Evolutionary conservation across 192 early-diverging fungal species (phyloP), one percentile per base, ranked within the genome.

Genomic region (Dimargaris cristalligena): DNA sequence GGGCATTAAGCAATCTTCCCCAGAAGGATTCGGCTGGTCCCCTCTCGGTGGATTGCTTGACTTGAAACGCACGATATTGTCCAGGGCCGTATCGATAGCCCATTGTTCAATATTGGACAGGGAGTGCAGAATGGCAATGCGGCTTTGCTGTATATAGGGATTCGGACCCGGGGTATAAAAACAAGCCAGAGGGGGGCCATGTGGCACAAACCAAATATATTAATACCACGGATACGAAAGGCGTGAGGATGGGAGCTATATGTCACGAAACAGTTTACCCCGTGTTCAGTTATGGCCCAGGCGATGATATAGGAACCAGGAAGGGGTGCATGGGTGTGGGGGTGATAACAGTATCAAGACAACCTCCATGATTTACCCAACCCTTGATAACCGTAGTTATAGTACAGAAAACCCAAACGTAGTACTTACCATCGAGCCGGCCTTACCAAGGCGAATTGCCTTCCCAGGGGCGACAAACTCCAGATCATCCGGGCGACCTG

Each of bases 11-110:
- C n/a, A n/a, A n/a, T n/a, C n/a, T n/a, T 52, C 62, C 31, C 64
- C 68, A 22, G 54, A 22, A 22, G 9, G 18, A 10, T 10, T 11
- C 25, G 32, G 13, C 8, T 51, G n/a, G 10, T 10, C 9, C 4
- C 52, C 10, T 51, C 8, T 23, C 4, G 10, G 9, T 18, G 38
- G 58, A 1, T 13, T 33, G 26, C 55, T 60, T 34, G 67, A 61
- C 35, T 67, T 62, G 55, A 80, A 82, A 22, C 80, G 63, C 10
- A 74, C 73, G 51, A 82, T 84, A 51, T 80, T 79, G 64, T 84
- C 82, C 60, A 74, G 65, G 9, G 81, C 81, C 0, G 82, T 71
- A 58, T 84, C 82, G 47, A 84, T 81, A 28, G 82, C 82, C 80
- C 80, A 84, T 34, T 80, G 77, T 59, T 84, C 82, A n/a, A 84